phyloP scores from a whole-genome alignment of 805 yeast genomes.

The Candida piceae region DNA sequence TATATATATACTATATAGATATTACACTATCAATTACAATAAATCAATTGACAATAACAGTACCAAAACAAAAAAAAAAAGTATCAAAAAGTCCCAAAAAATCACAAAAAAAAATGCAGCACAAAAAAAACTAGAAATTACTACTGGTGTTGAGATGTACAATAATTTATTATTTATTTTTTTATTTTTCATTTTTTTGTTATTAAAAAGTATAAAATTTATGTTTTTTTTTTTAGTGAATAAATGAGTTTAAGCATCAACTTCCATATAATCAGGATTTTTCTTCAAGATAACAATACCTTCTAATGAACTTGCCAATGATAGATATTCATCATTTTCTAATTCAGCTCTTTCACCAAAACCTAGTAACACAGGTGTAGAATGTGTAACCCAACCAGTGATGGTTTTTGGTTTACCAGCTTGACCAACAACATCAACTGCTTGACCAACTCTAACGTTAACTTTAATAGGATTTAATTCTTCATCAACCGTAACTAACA shows the following conservation, averaged over 20 bases:
- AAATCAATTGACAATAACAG: too few species aligned
- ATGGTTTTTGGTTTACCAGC: constrained; percentile 99
- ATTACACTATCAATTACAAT: too few species aligned
- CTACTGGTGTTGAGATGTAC: too few species aligned
- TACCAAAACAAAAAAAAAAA: too few species aligned
- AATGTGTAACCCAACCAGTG: constrained; percentile 99
- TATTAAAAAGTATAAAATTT: too few species aligned
- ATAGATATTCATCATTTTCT: constrained; percentile 88
- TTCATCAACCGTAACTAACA: constrained; percentile 89
- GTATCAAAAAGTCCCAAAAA: too few species aligned
- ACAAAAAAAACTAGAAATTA: too few species aligned
- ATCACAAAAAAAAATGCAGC: too few species aligned
- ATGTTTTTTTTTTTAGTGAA: too few species aligned
- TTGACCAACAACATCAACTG: constrained; percentile 97
- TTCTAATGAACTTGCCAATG: constrained; percentile 77
- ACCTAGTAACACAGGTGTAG: constrained; percentile 91
- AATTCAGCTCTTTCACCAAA: constrained; percentile 96
- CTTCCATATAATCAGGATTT: constrained; percentile 75
- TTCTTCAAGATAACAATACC: constrained; percentile 91
- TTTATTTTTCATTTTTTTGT: too few species aligned
- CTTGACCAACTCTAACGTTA: constrained; percentile 97
- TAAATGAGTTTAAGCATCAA: constrained; percentile 18
- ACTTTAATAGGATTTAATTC: constrained; percentile 88
- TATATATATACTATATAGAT: too few species aligned
- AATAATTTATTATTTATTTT: too few species aligned